Percentiles rank a stretch among this genome's conserved stretches.
phyloP scores from a whole-genome alignment of 495 filamentous ascomycete species.

The Rusavskia elegans region DNA sequence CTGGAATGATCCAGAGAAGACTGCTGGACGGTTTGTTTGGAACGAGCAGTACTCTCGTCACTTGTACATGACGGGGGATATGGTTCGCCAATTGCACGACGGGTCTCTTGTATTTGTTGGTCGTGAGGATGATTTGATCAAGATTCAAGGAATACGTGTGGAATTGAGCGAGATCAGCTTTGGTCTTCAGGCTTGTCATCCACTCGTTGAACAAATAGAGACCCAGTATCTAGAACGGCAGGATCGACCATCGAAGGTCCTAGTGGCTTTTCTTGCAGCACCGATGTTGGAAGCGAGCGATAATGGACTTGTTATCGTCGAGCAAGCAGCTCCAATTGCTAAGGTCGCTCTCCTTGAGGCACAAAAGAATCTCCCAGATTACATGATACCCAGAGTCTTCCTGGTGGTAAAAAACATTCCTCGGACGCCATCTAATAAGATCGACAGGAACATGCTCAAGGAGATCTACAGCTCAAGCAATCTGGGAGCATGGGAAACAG shows the following conservation, averaged over 20 bases:
- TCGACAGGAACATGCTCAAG: slow-evolving; percentile 18
- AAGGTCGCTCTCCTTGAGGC: slow-evolving; percentile 14
- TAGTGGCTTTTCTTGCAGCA: slow-evolving; percentile 21
- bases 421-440: slow-evolving; percentile 20
- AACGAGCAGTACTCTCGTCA: slow-evolving; percentile 13
- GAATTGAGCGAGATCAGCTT: slow-evolving; percentile 25
- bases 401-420: slow-evolving; percentile 18
- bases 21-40: slow-evolving; percentile 23
- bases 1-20: slow-evolving; percentile 26
- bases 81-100: slow-evolving; percentile 26
- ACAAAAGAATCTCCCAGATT: slow-evolving; percentile 13
- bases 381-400: slow-evolving; percentile 23
- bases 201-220: slow-evolving; percentile 18
- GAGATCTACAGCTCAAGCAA: slow-evolving; percentile 16
- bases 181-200: slow-evolving; percentile 18
- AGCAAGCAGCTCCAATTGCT: slow-evolving; percentile 11
- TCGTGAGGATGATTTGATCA: slow-evolving; percentile 23
- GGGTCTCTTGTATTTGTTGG: slow-evolving; percentile 28
- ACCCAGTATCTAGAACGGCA: slow-evolving; percentile 14
- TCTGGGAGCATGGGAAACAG: slow-evolving; percentile 18
- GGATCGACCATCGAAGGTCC: slow-evolving; percentile 19
- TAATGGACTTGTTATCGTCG: neutral
- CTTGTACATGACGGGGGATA: slow-evolving; percentile 37
- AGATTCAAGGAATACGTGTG: slow-evolving; percentile 22
- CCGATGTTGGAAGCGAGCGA: slow-evolving; percentile 2